phyloP scores from a whole-genome alignment of 2,329 filamentous ascomycete species.

The Zarea fungicola region DNA sequence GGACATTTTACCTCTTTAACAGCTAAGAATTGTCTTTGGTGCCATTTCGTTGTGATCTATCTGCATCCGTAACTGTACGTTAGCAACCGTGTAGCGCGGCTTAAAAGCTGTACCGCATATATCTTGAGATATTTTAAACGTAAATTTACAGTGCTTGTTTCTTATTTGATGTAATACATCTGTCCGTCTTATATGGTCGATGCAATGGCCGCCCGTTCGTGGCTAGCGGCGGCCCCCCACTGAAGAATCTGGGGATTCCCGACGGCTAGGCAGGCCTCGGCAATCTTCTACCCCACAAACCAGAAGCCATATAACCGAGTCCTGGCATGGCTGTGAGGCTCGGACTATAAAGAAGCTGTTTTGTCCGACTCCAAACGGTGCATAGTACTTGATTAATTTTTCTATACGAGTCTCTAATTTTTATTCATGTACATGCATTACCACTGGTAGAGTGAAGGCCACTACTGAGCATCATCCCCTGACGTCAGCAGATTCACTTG shows the following conservation, averaged over 20 bases:
- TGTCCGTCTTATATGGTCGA: too few relatives aligned
- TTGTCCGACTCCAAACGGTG: not conserved
- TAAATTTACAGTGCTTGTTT: too few relatives aligned
- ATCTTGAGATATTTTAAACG: too few relatives aligned
- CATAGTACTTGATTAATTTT: not conserved
- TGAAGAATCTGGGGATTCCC: slow-evolving; percentile 3
- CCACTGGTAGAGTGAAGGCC: too few relatives aligned
- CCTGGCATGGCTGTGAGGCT: too few relatives aligned
- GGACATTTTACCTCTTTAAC: not conserved
- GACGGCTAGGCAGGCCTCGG: slow-evolving; percentile 1
- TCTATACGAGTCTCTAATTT: not conserved
- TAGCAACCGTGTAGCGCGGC: too few relatives aligned
- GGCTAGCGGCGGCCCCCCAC: slow-evolving; percentile 2
- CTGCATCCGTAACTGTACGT: too few relatives aligned
- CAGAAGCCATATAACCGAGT: slow-evolving; percentile 1
- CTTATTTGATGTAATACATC: not conserved
- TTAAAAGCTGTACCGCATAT: too few relatives aligned
- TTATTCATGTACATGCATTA: not conserved
- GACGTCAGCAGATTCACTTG: too few relatives aligned
- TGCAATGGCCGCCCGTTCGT: too few relatives aligned
- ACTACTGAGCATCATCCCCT: too few relatives aligned
- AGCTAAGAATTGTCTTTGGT: not conserved
- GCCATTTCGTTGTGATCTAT: not conserved
- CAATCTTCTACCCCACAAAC: slow-evolving; percentile 4
- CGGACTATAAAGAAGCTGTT: not conserved